Conservation (phyloP, 495 filamentous ascomycete genomes). For the Penicillium pancosmium region DNA sequence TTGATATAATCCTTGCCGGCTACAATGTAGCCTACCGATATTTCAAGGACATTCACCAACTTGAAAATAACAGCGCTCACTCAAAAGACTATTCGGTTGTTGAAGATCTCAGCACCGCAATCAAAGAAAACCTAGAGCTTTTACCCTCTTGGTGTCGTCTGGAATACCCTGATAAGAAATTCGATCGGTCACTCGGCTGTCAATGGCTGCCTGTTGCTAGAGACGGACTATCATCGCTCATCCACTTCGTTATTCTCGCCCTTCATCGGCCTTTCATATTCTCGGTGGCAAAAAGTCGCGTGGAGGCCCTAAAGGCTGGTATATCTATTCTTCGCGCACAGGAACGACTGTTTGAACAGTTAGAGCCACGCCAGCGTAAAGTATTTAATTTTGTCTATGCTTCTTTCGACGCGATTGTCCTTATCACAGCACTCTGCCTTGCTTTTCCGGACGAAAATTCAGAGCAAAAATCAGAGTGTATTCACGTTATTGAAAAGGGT, state of each 20-base stretch:
- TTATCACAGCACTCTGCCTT: slow-evolving; percentile 61
- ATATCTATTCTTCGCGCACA: slow-evolving; percentile 59
- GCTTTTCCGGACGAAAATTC: slow-evolving; percentile 51
- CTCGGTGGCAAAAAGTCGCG: slow-evolving; percentile 51
- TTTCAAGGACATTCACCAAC: slow-evolving; percentile 25
- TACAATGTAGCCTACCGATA: slow-evolving; percentile 28
- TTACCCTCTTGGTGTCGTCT: slow-evolving; percentile 56
- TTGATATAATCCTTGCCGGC: slow-evolving; percentile 25
- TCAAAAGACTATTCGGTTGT: slow-evolving; percentile 55
- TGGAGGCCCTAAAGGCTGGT: slow-evolving; percentile 56
- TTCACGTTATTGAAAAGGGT: slow-evolving; percentile 56
- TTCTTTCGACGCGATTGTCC: slow-evolving; percentile 64
- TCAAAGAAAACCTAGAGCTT: slow-evolving; percentile 46
- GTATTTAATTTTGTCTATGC: slow-evolving; percentile 58
- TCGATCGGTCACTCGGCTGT: slow-evolving; percentile 50
- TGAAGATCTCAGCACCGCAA: slow-evolving; percentile 53
- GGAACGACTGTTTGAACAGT: slow-evolving; percentile 47
- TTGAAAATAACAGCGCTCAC: slow-evolving; percentile 55
- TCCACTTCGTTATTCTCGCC: slow-evolving; percentile 58
- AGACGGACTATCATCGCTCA: slow-evolving; percentile 47
- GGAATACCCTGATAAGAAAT: slow-evolving; percentile 57
- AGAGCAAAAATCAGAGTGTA: slow-evolving; percentile 41
- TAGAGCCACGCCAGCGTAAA: slow-evolving; percentile 56
- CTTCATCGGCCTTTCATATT: slow-evolving; percentile 67
- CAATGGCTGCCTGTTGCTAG: slow-evolving; percentile 55